Conservation (phyloP, 176 grass and related monocot species). For the Oryza australiensis region DNA sequence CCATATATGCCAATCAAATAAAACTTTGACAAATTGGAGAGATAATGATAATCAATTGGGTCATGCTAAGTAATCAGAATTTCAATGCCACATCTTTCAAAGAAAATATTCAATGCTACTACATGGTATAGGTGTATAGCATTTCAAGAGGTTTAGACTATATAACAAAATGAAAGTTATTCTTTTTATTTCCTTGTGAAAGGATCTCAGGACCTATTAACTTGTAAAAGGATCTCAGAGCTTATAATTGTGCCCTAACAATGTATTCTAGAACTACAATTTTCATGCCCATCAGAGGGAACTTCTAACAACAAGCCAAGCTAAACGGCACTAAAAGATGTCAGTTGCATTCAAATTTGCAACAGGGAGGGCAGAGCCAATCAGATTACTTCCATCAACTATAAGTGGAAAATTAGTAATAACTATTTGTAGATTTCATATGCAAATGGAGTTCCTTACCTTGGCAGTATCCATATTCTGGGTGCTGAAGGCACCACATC, state of each 20-base stretch:
- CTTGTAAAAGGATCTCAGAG: background rate
- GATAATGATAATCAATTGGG: slow-evolving; percentile 2
- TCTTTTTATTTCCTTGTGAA: slow-evolving; percentile 1
- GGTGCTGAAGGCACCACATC: slow-evolving; percentile 91
- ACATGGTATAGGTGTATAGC: no score
- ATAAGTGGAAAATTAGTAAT: background rate
- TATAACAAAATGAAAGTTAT: background rate
- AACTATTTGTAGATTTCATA: background rate
- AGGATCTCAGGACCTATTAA: background rate
- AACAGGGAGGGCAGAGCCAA: background rate
- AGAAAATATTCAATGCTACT: slow-evolving; percentile 5
- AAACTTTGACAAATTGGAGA: background rate
- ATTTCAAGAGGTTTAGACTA: background rate
- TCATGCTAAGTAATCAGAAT: background rate
- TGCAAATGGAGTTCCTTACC: slow-evolving; percentile 43
- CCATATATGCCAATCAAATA: slow-evolving; percentile 11
- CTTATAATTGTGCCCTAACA: slow-evolving; percentile 13
- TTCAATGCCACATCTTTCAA: background rate
- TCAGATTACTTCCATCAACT: background rate
- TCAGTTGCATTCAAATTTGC: background rate
- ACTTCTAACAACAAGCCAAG: slow-evolving; percentile 9
- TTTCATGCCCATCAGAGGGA: background rate
- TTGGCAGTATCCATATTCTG: slow-evolving; percentile 86
- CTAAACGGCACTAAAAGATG: background rate
- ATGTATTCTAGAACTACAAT: background rate